Conservation (phyloP, 1,139 yeast species). For the Hyphopichia pseudoburtonii region DNA sequence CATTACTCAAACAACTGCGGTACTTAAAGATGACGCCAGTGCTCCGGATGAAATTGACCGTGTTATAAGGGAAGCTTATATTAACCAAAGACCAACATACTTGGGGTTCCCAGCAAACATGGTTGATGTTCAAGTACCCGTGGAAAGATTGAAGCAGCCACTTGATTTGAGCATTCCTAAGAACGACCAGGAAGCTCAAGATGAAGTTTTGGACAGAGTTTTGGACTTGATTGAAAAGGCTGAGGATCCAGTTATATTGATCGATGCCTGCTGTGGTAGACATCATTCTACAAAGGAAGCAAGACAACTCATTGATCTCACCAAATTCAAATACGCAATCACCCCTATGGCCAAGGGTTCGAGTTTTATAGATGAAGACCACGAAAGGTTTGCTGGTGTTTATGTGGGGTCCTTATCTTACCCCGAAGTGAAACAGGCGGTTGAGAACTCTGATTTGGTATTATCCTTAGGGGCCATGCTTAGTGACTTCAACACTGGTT, state of each 20-base stretch:
- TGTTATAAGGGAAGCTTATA: constrained; percentile 34
- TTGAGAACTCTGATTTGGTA: constrained; percentile 31
- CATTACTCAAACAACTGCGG: constrained; percentile 33
- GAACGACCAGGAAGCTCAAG: constrained; percentile 30
- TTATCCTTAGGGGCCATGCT: constrained; percentile 37
- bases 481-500: constrained; percentile 42
- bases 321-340: constrained; percentile 29
- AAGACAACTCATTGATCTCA: constrained; percentile 26
- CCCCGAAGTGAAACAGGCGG: constrained; percentile 29
- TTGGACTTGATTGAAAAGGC: constrained; percentile 27
- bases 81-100: constrained; percentile 40
- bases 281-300: constrained; percentile 34
- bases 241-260: constrained; percentile 32
- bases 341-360: constrained; percentile 40
- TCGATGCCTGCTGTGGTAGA: constrained; percentile 40
- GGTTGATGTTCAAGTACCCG: constrained; percentile 36
- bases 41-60: constrained; percentile 38
- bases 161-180: constrained; percentile 28
- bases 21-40: constrained; percentile 25
- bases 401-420: constrained; percentile 35
- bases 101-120: constrained; percentile 40
- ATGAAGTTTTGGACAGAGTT: constrained; percentile 31
- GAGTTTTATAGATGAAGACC: constrained; percentile 25
- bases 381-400: constrained; percentile 28
- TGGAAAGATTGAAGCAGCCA: constrained; percentile 27